These are phyloP conservation scores for Boletus barrowsii DNA, from an alignment of 768 basidiomycete genomes.

Conservation along the genomic window DNA sequence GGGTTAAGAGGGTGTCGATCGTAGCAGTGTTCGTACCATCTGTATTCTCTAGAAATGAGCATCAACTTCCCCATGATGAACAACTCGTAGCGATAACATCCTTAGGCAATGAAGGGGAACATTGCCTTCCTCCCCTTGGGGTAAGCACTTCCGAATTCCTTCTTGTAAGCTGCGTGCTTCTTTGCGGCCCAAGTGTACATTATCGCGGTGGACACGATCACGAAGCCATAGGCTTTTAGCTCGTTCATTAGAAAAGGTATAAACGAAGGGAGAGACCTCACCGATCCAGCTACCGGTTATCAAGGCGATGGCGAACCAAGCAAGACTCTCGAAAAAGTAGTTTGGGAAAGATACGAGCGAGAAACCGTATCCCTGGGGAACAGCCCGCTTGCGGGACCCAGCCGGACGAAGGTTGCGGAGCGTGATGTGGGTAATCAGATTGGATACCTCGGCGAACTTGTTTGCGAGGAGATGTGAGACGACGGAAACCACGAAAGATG, in stretches of 20 bases:
- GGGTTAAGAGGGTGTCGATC: too few relatives aligned
- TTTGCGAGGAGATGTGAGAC: not conserved
- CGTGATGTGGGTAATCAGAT: conserved; percentile 77
- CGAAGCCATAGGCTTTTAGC: conserved; percentile 60
- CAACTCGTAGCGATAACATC: not conserved
- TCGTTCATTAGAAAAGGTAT: not conserved
- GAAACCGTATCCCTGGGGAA: conserved; percentile 94
- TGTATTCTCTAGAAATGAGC: not conserved
- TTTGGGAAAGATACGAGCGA: conserved; percentile 85
- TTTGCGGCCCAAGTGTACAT: conserved; percentile 90
- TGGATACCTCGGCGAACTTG: conserved; percentile 83
- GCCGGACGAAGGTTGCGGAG: conserved; percentile 81
- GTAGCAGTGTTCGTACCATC: not conserved
- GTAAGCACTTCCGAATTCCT: conserved; percentile 89
- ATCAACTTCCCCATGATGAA: not conserved
- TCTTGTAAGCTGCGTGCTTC: conserved; percentile 88
- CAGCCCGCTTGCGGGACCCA: conserved; percentile 73
- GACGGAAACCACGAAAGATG: not conserved
- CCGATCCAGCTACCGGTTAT: conserved; percentile 80
- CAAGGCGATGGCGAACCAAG: conserved; percentile 64
- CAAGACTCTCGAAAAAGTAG: conserved; percentile 87
- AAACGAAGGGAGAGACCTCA: conserved; percentile 35
- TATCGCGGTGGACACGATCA: conserved; percentile 53
- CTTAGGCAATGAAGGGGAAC: conserved; percentile 55
- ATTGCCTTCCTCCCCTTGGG: conserved; percentile 72